These are phyloP conservation scores for Canavalia ensiformis DNA, from an alignment of 306 rosid genomes.

Conservation along the genomic window DNA sequence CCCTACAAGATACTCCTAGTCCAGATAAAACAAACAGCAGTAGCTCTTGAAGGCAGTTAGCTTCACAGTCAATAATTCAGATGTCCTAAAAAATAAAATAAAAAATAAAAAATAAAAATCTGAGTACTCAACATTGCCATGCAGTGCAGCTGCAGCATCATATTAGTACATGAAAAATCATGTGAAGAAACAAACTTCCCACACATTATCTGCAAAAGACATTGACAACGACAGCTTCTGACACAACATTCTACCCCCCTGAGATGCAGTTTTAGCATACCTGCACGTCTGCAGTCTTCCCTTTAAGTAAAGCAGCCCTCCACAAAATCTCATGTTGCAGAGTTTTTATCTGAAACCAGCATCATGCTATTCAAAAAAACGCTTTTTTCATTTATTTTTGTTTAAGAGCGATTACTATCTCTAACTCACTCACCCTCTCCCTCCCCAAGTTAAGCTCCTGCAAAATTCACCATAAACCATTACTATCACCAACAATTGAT, in stretches of 20 bases:
- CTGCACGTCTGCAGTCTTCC: constrained; percentile 53
- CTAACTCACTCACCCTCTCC: constrained; percentile 65
- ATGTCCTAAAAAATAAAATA: background rate
- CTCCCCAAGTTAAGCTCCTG: constrained; percentile 88
- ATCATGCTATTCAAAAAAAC: constrained; percentile 9
- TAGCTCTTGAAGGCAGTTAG: background rate
- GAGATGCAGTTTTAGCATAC: constrained; percentile 46
- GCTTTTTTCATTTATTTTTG: background rate
- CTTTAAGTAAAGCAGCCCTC: constrained; percentile 74
- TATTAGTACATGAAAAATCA: background rate
- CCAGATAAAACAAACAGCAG: background rate
- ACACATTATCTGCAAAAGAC: background rate
- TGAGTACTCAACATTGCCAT: background rate
- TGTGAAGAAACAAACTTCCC: background rate
- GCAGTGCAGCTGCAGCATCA: background rate
- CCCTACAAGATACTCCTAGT: no score
- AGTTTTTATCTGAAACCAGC: constrained; percentile 65
- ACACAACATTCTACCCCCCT: no score
- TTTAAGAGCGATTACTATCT: no score
- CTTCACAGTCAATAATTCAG: background rate
- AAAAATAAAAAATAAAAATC: no score
- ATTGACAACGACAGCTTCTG: no score
- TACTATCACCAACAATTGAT: background rate
- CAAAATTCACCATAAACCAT: constrained; percentile 39
- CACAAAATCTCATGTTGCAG: constrained; percentile 80